Evolutionary conservation across 306 rosid genomes (phyloP), one percentile per base, ranked within the genome.

Genomic region (Pyrus betulifolia): DNA sequence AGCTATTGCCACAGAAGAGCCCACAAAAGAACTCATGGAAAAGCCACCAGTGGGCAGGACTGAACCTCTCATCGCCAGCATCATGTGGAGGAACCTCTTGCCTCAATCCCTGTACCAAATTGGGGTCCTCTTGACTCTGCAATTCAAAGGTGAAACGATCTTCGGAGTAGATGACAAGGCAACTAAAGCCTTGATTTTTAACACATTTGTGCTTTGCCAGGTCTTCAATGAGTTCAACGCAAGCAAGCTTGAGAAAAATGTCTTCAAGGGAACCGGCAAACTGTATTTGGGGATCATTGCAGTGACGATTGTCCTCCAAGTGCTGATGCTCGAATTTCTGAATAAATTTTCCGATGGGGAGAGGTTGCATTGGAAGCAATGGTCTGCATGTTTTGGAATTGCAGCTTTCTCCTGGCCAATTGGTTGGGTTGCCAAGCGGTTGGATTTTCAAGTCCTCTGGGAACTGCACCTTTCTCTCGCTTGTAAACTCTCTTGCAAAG

Each of bases 331-430:
- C 10, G 25, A 55, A n/a, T 55, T 57, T 57, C 1, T 8, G 61
- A 57, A 57, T 23, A 57, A 57, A n/a, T 8, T 21, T 45, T 61
- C 63, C 0, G 52, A 62, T 42, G 27, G 74, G 15, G 78, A 72
- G 25, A 79, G 78, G 40, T 45, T 79, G 78, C 31, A 42, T 60
- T 79, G 58, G 74, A 33, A 21, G 18, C 70, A 72, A 44, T 79
- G 83, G 83, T 55, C 60, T 25, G 59, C 67, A 5, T 79, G 83
- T 40, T 25, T 55, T 40, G 75, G 74, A 4, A 73, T 79, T 19
- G 70, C 70, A 28, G 46, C 78, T 2, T n/a, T 79, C 6, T 72
- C 79, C 2, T 79, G 63, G 83, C 83, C 74, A n/a, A 67, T 79
- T 27, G 78, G 83, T 23, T 79, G 78, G 83, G 33, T 67, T 38